Conservation (phyloP, 169 alveolate species). For the Cryptosporidium felis region DNA sequence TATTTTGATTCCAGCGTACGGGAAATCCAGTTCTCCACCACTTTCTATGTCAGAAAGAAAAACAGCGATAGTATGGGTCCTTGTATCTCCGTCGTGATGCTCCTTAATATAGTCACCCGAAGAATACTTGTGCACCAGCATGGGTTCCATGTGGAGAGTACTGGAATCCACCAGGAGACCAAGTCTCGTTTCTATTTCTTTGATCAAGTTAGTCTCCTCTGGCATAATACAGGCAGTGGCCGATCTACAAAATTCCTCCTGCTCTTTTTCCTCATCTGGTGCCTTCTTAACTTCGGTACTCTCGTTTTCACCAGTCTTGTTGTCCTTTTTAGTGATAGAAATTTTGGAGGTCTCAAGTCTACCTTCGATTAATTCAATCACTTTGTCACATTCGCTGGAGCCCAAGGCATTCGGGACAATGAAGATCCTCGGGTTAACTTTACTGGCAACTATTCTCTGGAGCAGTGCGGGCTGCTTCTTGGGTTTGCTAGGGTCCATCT, state of each 20-base stretch:
- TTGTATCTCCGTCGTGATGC: conserved; percentile 63
- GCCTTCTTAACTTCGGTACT: background rate
- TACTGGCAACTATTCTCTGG: conserved; percentile 66
- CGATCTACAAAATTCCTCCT: conserved; percentile 34
- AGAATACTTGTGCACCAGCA: conserved; percentile 39
- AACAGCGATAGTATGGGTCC: conserved; percentile 42
- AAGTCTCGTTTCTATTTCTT: conserved; percentile 49
- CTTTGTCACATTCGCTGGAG: conserved; percentile 29
- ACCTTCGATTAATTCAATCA: conserved; percentile 7
- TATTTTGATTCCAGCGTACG: conserved; percentile 59
- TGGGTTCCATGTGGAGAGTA: conserved; percentile 38
- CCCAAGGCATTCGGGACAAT: conserved; percentile 53
- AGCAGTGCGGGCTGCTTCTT: conserved; percentile 35
- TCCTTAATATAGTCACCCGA: conserved; percentile 36
- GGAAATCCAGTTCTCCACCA: conserved; percentile 69
- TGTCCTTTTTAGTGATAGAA: conserved; percentile 18
- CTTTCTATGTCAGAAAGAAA: conserved; percentile 24
- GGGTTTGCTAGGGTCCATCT: background rate
- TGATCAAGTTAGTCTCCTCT: conserved; percentile 43
- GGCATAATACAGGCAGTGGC: conserved; percentile 57
- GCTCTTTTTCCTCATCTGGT: background rate
- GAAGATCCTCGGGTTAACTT: conserved; percentile 37
- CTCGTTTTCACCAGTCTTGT: background rate
- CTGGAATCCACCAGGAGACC: conserved; percentile 43
- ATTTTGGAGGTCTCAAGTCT: conserved; percentile 48